Conservation (phyloP, 805 yeast genomes). For the Saccharomyces kudriavzevii region DNA sequence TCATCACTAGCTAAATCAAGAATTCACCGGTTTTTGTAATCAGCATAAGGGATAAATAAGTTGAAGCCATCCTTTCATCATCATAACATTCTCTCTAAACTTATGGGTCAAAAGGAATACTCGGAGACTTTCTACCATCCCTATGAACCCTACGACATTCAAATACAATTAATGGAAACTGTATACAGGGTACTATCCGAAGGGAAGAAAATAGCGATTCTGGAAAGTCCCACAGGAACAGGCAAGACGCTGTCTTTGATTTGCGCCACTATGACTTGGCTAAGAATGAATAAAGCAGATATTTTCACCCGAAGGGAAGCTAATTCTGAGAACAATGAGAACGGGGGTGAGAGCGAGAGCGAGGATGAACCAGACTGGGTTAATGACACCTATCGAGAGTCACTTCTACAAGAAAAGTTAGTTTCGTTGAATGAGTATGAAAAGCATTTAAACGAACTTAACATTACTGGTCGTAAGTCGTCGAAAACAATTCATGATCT, state of each 20-base stretch:
- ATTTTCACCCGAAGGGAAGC: neutral
- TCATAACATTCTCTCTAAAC: neutral
- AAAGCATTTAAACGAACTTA: conserved; percentile 25
- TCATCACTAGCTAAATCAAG: neutral
- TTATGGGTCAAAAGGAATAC: neutral
- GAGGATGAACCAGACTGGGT: conserved; percentile 72
- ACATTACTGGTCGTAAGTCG: conserved; percentile 3
- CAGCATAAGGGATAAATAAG: neutral
- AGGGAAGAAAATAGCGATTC: conserved; percentile 59
- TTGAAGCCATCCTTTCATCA: neutral
- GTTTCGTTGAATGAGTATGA: conserved; percentile 31
- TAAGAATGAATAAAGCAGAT: conserved; percentile 42
- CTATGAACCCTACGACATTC: conserved; percentile 71
- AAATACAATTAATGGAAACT: conserved; percentile 63
- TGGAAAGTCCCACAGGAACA: conserved; percentile 93
- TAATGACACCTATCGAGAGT: conserved; percentile 32
- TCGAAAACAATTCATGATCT: conserved; percentile 5
- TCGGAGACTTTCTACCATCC: conserved; percentile 56
- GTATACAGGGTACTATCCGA: conserved; percentile 51
- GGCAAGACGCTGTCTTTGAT: conserved; percentile 86
- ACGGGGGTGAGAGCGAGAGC: conserved; percentile 17
- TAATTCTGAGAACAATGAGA: conserved; percentile 3
- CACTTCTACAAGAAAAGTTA: conserved; percentile 18
- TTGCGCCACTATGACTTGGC: conserved; percentile 80
- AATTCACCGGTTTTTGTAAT: neutral